Evolutionary conservation across 768 basidiomycete species (phyloP).

Genomic region (Kondoa malvinella): DNA sequence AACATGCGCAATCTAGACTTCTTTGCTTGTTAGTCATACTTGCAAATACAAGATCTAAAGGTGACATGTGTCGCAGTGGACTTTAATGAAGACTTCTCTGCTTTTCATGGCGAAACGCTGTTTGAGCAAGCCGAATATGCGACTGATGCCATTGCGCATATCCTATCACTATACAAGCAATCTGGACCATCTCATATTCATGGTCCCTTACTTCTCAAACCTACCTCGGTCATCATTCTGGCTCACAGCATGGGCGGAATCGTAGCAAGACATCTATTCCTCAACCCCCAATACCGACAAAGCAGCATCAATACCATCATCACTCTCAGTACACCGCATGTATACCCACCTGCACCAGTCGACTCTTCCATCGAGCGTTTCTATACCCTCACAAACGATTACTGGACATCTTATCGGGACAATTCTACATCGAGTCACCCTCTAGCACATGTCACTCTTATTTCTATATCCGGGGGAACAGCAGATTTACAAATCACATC

Average conservation of each 20-base stretch:
- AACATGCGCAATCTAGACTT: conserved; percentile 49
- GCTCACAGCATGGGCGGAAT: conserved; percentile 98
- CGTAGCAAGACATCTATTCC: conserved; percentile 63
- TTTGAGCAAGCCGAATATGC: conserved; percentile 64
- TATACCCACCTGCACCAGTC: conserved; percentile 70
- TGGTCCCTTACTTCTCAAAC: conserved; percentile 17
- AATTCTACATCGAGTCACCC: not conserved
- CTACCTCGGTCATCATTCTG: conserved; percentile 54
- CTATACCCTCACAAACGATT: conserved; percentile 37
- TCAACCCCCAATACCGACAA: conserved; percentile 36
- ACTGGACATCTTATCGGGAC: conserved; percentile 42
- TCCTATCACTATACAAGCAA: conserved; percentile 55
- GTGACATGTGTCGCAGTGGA: conserved; percentile 43
- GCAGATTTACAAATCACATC: conserved; percentile 83
- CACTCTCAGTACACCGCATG: conserved; percentile 93
- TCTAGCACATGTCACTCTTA: conserved; percentile 30
- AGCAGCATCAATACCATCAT: conserved; percentile 51
- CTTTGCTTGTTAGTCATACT: conserved; percentile 52
- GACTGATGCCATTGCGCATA: conserved; percentile 51
- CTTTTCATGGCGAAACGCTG: conserved; percentile 79
- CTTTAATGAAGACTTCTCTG: conserved; percentile 92
- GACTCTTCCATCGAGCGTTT: conserved; percentile 62
- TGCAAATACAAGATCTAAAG: not conserved
- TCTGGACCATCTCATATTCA: conserved; percentile 11
- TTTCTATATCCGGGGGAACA: conserved; percentile 81